Evolutionary conservation across 441 rosid species (phyloP), one percentile per base, ranked within the genome.

Genomic region (California macrophylla): DNA sequence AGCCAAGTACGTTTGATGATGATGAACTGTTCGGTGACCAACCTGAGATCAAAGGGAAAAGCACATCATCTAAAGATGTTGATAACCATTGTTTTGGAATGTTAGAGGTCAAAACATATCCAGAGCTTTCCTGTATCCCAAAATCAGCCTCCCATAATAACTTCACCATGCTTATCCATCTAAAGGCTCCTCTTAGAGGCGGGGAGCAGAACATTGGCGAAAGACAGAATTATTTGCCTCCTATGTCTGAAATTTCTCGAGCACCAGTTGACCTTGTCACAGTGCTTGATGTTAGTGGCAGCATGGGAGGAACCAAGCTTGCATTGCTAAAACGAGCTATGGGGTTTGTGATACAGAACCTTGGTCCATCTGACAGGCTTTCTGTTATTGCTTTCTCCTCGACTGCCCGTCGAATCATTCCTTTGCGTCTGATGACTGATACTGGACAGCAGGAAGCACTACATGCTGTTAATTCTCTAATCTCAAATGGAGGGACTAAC

Each of bases 291-390:
- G 86, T 88, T 47, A 88, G 93, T 23, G 93, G 93, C 71, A 88
- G 93, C 84, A 88, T 88, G 93, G 87, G 87, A 0, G 93, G 93
- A 58, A 85, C 89, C 66, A 88, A 88, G 69, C 82, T 86, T 38
- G 93, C 89, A 0, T 77, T 88, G 82, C 76, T 88, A 74, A 88
- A 88, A 80, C 77, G 87, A 80, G 93, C 93, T 1, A 85, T 88
- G 93, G 93, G 93, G 5, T 88, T 88, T 69, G 89, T 88, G 67
- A 85, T 88, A 50, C 93, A 86, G 77, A 87, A 86, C 72, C 93
- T 88, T 26, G 87, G 89, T 26, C 83, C 88, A 8, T 80, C 80
- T 15, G 93, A 88, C 67, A 81, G 93, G 29, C 91, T 88, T 69
- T 86, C 89, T 0, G 87, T 88, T 18, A 78, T 86, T 30, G 85